phyloP scores from a whole-genome alignment of 805 yeast species.

The Candida pseudoglaebosa region DNA sequence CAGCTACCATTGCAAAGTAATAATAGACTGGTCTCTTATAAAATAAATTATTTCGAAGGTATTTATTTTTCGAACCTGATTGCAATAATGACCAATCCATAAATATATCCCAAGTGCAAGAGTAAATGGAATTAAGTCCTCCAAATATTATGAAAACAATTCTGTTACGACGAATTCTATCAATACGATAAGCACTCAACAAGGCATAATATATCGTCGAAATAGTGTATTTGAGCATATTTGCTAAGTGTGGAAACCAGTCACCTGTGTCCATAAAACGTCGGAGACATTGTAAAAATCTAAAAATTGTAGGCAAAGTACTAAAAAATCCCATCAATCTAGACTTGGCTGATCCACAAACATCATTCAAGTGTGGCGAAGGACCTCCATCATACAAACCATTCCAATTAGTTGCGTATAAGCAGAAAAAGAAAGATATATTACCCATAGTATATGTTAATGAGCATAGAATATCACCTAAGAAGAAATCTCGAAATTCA shows the following conservation, averaged over 20 bases:
- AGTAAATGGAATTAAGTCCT: constrained; percentile 60
- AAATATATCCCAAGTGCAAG: constrained; percentile 81
- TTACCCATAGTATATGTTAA: constrained; percentile 86
- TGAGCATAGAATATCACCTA: constrained; percentile 89
- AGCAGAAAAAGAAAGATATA: constrained; percentile 78
- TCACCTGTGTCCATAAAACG: constrained; percentile 93
- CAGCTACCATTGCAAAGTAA: constrained; percentile 68
- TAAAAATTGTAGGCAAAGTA: constrained; percentile 84
- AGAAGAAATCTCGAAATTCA: constrained; percentile 88
- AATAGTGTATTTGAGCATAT: constrained; percentile 71
- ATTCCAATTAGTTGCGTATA: constrained; percentile 70
- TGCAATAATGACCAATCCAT: constrained; percentile 96
- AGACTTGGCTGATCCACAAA: constrained; percentile 78
- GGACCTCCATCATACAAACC: constrained; percentile 40
- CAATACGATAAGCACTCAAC: constrained; percentile 75
- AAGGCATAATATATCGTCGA: constrained; percentile 66
- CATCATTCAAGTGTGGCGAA: constrained; percentile 25
- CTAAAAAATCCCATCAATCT: constrained; percentile 77
- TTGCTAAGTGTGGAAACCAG: constrained; percentile 94
- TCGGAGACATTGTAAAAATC: constrained; percentile 84
- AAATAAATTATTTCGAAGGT: constrained; percentile 70
- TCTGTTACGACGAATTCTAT: constrained; percentile 36
- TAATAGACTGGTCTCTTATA: constrained; percentile 49
- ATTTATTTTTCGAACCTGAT: constrained; percentile 48
- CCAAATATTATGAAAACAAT: constrained; percentile 73